Evolutionary conservation across 148 eudicot species (phyloP).

Genomic region (Chenopodium suecicum): DNA sequence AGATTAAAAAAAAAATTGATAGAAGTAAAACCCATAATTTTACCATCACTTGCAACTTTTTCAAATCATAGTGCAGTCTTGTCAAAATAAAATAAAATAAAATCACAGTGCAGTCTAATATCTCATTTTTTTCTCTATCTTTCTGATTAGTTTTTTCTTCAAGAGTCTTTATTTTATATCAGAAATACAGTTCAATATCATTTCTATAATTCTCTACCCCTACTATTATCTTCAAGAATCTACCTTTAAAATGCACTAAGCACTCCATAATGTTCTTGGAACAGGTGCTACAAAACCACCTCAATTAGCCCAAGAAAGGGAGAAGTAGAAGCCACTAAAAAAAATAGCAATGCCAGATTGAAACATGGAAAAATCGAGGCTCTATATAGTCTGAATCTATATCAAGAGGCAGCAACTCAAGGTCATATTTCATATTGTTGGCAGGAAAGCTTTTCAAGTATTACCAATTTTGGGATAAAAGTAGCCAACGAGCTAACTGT

Average conservation of each 20-base stretch:
- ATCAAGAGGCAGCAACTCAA: not conserved
- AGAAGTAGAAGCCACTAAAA: not conserved
- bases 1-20: not conserved
- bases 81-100: too few relatives aligned
- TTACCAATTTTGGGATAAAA: constrained; percentile 86
- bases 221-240: not conserved
- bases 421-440: not conserved
- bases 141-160: not conserved
- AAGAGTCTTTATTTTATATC: not conserved
- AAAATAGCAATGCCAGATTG: not conserved
- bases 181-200: not conserved
- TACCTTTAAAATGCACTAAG: not conserved
- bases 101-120: not conserved
- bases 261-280: not conserved
- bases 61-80: not conserved
- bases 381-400: not conserved
- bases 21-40: not conserved
- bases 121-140: not conserved
- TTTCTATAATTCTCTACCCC: not conserved
- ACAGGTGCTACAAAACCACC: not conserved
- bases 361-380: not conserved
- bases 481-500: constrained; percentile 89
- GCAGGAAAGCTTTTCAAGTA: not conserved
- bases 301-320: not conserved
- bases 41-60: not conserved